Evolutionary conservation across 768 basidiomycete genomes (phyloP).

Genomic region (Gyrodon lividus): DNA sequence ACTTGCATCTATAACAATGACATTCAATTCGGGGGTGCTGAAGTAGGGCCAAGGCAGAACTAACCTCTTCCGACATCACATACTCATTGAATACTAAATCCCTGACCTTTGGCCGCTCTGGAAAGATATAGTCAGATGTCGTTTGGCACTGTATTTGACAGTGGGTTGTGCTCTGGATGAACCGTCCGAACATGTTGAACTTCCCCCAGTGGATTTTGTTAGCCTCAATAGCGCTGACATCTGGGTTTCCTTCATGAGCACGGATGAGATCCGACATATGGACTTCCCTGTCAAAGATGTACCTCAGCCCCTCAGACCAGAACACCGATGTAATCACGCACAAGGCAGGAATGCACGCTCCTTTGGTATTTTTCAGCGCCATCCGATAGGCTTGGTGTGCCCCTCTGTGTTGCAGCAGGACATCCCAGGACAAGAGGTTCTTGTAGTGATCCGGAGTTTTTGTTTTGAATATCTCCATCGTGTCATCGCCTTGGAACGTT

Average conservation of each 20-base stretch:
- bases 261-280: constrained; percentile 88
- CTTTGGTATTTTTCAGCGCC: constrained; percentile 81
- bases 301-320: constrained; percentile 6
- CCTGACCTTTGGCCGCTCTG: constrained; percentile 52
- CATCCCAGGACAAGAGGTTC: constrained; percentile 78
- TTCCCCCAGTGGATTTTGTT: constrained; percentile 93
- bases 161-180: constrained; percentile 72
- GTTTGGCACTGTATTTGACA: constrained; percentile 73
- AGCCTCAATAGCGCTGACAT: constrained; percentile 63
- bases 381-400: constrained; percentile 91
- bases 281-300: constrained; percentile 65
- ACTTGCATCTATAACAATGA: constrained; percentile 55
- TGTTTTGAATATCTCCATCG: constrained; percentile 69
- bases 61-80: constrained; percentile 72
- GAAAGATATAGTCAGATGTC: constrained; percentile 60
- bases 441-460: constrained; percentile 71
- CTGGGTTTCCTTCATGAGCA: constrained; percentile 81
- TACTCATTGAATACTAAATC: constrained; percentile 54
- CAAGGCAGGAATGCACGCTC: constrained; percentile 86
- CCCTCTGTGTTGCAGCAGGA: constrained; percentile 76
- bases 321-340: constrained; percentile 35
- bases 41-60: constrained; percentile 13
- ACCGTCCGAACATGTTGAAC: constrained; percentile 88
- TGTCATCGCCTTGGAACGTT: constrained; percentile 72
- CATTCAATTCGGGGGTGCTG: constrained; percentile 3